Conservation (phyloP, 164 flowering plant species). For the Vitis labrusca region DNA sequence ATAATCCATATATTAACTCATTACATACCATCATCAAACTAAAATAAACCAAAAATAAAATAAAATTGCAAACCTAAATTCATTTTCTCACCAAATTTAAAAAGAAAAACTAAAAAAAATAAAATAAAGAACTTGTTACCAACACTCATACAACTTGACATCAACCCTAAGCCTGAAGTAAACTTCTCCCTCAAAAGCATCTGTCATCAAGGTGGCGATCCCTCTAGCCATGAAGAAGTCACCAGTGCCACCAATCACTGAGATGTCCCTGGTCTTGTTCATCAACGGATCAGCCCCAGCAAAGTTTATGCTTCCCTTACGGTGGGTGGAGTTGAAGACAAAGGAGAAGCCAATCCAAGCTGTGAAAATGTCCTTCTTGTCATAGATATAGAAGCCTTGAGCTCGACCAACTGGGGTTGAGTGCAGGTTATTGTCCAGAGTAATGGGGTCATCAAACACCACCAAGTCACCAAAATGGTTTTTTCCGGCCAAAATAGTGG, state of each 20-base stretch:
- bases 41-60: no score
- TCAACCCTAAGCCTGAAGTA: slow-evolving; percentile 39
- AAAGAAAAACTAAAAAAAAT: no score
- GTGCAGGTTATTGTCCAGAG: slow-evolving; percentile 32
- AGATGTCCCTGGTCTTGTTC: slow-evolving; percentile 32
- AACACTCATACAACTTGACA: slow-evolving; percentile 45
- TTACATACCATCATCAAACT: no score
- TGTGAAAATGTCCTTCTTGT: slow-evolving; percentile 28
- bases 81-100: no score
- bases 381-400: slow-evolving; percentile 42
- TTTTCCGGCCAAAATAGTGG: slow-evolving; percentile 39
- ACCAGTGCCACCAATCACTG: slow-evolving; percentile 44
- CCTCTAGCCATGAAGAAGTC: slow-evolving; percentile 52
- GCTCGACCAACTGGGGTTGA: slow-evolving; percentile 35
- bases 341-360: slow-evolving; percentile 41
- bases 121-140: slow-evolving; percentile 2
- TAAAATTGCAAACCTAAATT: no score
- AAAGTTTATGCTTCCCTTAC: slow-evolving; percentile 35
- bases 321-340: slow-evolving; percentile 36
- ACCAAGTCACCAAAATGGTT: slow-evolving; percentile 35
- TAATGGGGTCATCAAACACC: slow-evolving; percentile 38
- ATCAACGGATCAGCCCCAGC: slow-evolving; percentile 37
- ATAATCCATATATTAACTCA: no score
- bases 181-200: slow-evolving; percentile 16
- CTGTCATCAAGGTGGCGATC: slow-evolving; percentile 27